Base-by-base conservation (phyloP, 2,329 filamentous ascomycete species). In the Tolypocladium inflatum region DNA sequence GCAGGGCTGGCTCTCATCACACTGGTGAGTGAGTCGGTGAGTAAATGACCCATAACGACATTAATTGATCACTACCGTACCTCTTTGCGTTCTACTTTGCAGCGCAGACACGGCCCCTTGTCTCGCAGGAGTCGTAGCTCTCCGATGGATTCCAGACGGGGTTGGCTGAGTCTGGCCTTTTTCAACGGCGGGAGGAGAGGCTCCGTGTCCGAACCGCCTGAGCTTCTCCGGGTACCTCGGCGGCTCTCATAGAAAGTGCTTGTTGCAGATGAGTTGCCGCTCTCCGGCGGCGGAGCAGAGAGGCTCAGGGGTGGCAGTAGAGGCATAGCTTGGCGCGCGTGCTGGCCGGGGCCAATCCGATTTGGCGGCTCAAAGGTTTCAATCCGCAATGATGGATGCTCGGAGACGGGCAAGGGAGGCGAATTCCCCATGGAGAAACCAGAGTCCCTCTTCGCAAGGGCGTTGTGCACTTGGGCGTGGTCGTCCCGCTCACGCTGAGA, bases 111-210 rank as follows among this genome's bases (percentile, higher is more conserved):
- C 17, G 76, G 74, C 19, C 75, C 75, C 19, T 72, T 67, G 41
- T 79, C 76, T 43, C 74, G 76, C 21, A 79, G 71, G 10, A 84
- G 72, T 45, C 74, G 75, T 4, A 84, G 73, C 66, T 84, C 81
- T 48, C 77, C 80, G 52, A 84, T 84, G 21, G 81, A 84, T 64
- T 83, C 76, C 2, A 84, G 70, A 30, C 79, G 76, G 42, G 78
- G 76, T 61, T 80, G 80, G 4, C 78, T 79, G 37, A 79, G 74
- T 50, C 80, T 75, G 56, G 76, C 80, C 61, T 77, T 73, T 67
- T 83, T 83, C 57, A 84, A 64, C 4, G 81, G 81, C 9, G 81
- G 81, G 3, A 84, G 71, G 45, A 81, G 68, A 21, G 79, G 75
- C 57, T 84, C 80, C 42, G 74, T 70, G 53, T 81, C 78, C 2